phyloP scores from a whole-genome alignment of 495 filamentous ascomycete species.

The Hypoxylon intermedium region DNA sequence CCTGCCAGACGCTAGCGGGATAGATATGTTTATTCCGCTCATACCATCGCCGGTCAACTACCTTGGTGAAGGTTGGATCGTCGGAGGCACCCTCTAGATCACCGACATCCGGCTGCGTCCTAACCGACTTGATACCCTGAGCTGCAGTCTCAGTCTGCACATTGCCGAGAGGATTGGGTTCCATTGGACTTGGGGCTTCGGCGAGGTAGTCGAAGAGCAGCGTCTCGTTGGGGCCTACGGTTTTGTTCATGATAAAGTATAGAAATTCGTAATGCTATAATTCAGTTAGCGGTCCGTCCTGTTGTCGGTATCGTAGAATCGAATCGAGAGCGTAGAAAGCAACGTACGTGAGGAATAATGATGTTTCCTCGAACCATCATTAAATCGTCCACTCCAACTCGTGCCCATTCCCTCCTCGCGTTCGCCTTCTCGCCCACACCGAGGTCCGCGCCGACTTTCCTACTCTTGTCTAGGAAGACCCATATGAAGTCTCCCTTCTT shows the following conservation, averaged over 20 bases:
- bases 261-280: constrained; percentile 92
- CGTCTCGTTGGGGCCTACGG: constrained; percentile 70
- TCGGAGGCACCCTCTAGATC: constrained; percentile 79
- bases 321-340: neutral
- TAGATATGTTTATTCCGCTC: constrained; percentile 97
- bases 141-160: constrained; percentile 12
- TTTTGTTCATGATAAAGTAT: constrained; percentile 92
- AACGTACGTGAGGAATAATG: constrained; percentile 90
- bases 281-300: constrained; percentile 25
- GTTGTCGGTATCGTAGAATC: neutral
- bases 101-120: constrained; percentile 38
- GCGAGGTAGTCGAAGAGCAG: constrained; percentile 77
- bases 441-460: constrained; percentile 86
- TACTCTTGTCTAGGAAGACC: constrained; percentile 87
- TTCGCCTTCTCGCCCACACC: constrained; percentile 72
- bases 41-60: constrained; percentile 96
- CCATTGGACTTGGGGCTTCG: constrained; percentile 51
- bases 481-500: constrained; percentile 93
- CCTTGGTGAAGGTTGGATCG: constrained; percentile 86
- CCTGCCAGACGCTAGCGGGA: constrained; percentile 93
- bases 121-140: constrained; percentile 54
- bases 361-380: constrained; percentile 91
- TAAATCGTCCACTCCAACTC: constrained; percentile 94
- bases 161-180: neutral
- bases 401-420: constrained; percentile 83